phyloP scores from a whole-genome alignment of 106 monocot genomes.

The Dendrobium huoshanense region DNA sequence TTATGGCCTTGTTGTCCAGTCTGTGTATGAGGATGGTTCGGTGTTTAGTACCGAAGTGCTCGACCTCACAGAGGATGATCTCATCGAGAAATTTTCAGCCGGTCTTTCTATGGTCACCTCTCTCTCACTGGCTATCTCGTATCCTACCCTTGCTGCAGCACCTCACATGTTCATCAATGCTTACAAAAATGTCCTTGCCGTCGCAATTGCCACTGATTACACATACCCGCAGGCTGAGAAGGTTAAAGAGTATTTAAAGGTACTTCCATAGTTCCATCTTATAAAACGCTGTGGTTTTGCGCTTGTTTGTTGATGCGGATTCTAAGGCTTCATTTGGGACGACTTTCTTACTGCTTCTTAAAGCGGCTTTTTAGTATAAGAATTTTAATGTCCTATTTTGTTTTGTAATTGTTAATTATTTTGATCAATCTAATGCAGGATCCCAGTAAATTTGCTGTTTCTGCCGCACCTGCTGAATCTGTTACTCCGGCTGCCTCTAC shows the following conservation, averaged over 20 bases:
- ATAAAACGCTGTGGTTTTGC: background rate
- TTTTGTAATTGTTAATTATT: background rate
- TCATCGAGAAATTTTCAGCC: constrained; percentile 58
- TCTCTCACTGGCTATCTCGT: constrained; percentile 56
- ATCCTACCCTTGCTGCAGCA: constrained; percentile 63
- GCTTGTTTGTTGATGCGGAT: too few species aligned
- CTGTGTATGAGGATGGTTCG: constrained; percentile 73
- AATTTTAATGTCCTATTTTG: too few species aligned
- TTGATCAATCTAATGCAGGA: constrained; percentile 34
- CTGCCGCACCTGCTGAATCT: constrained; percentile 32
- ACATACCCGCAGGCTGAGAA: constrained; percentile 79
- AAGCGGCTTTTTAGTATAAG: too few species aligned
- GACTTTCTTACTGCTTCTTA: too few species aligned
- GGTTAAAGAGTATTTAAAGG: constrained; percentile 82
- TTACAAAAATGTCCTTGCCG: constrained; percentile 79
- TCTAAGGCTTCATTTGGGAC: background rate
- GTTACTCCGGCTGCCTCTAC: constrained; percentile 15
- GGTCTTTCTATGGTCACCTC: constrained; percentile 76
- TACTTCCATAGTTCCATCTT: constrained; percentile 10
- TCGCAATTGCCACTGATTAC: constrained; percentile 73
- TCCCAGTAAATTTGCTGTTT: constrained; percentile 83
- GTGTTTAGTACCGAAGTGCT: constrained; percentile 79
- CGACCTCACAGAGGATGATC: constrained; percentile 80
- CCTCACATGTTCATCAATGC: constrained; percentile 92
- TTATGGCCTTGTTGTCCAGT: constrained; percentile 61